Evolutionary conservation across 2,329 filamentous ascomycete genomes (phyloP).

Genomic region (Colletotrichum higginsianum): DNA sequence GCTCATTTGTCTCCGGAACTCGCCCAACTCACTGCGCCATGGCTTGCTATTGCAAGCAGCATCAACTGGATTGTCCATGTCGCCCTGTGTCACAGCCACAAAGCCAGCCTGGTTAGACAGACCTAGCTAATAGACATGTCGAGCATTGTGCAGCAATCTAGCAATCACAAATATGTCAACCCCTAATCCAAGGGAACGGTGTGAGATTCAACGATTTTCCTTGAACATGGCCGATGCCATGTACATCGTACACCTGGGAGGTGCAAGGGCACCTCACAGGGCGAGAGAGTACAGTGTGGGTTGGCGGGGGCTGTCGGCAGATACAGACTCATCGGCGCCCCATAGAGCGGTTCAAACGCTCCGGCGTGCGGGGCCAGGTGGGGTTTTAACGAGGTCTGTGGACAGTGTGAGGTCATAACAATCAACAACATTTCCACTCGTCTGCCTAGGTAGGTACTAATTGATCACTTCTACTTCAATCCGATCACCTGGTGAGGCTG

Average conservation of each 20-base stretch:
- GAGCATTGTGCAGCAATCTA: too few relatives aligned
- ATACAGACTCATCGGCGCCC: constrained; percentile 1
- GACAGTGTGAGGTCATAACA: constrained; percentile 37
- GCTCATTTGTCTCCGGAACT: too few relatives aligned
- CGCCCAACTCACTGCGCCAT: too few relatives aligned
- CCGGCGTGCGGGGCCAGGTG: constrained; percentile 17
- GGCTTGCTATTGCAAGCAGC: neutral
- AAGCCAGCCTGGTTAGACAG: neutral
- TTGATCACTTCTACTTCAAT: too few relatives aligned
- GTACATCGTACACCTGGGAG: too few relatives aligned
- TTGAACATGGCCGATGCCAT: too few relatives aligned
- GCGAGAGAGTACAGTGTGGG: neutral
- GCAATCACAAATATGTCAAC: too few relatives aligned
- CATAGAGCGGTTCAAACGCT: neutral
- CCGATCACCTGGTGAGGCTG: too few relatives aligned
- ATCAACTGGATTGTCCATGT: neutral
- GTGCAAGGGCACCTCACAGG: neutral
- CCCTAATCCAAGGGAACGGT: too few relatives aligned
- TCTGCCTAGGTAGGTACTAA: too few relatives aligned
- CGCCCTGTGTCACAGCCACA: neutral
- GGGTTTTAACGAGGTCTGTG: neutral
- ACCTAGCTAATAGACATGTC: too few relatives aligned
- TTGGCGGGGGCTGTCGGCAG: neutral
- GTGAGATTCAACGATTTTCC: too few relatives aligned
- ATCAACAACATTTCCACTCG: constrained; percentile 8